Evolutionary conservation across 2,329 filamentous ascomycete species (phyloP).

Genomic region (Lasiodiplodia gonubiensis): DNA sequence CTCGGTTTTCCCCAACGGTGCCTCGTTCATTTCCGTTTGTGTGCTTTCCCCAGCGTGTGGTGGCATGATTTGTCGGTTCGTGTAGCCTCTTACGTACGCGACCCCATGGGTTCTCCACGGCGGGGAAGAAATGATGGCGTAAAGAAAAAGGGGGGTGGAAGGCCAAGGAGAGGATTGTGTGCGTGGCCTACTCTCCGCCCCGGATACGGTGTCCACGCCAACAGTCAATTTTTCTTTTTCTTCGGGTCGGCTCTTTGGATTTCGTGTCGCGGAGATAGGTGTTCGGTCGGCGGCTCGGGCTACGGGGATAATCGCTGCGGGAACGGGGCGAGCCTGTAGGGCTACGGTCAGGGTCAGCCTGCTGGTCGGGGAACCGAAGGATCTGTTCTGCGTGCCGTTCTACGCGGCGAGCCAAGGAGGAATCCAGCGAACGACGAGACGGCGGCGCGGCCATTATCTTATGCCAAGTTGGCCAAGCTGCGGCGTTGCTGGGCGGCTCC

Average conservation of each 20-base stretch:
- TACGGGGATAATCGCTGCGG: conserved; percentile 6
- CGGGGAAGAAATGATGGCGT: neutral
- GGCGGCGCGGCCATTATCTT: conserved; percentile 1
- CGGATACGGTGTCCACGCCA: neutral
- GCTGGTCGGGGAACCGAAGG: neutral
- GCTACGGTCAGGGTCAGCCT: neutral
- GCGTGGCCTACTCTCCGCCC: too few relatives aligned
- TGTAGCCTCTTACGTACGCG: neutral
- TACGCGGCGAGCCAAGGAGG: neutral
- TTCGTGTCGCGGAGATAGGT: conserved; percentile 6
- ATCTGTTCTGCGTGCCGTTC: neutral
- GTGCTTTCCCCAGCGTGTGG: neutral
- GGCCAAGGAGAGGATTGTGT: neutral
- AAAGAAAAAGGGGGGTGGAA: neutral
- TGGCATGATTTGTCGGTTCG: neutral
- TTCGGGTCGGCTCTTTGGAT: neutral
- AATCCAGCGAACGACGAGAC: neutral
- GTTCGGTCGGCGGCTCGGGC: neutral
- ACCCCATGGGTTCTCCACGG: conserved; percentile 12
- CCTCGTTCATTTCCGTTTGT: neutral
- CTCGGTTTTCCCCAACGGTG: neutral
- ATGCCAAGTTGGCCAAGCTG: conserved; percentile 15
- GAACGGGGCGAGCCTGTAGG: neutral
- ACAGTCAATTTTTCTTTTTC: neutral
- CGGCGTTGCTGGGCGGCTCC: conserved; percentile 2